Percentiles rank a stretch among this genome's conserved stretches.
phyloP scores from a whole-genome alignment of 1,284 basidiomycete genomes.

The Inonotus obliquus region DNA sequence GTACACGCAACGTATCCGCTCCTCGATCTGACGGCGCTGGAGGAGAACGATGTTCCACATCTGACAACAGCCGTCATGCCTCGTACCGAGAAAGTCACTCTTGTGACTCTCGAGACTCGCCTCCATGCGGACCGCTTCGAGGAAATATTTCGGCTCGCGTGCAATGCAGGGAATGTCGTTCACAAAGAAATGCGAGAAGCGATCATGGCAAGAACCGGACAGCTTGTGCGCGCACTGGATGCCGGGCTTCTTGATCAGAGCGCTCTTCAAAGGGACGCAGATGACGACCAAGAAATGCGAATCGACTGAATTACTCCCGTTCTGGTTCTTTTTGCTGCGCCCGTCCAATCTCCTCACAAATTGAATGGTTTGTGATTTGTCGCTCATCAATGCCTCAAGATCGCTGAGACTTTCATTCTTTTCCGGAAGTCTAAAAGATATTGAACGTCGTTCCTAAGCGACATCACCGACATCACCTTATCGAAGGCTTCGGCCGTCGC shows the following conservation, averaged over 20 bases:
- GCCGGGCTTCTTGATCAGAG: slow-evolving; percentile 10
- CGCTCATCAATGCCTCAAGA: background rate
- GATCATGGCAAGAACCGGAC: slow-evolving; percentile 60
- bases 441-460: slow-evolving; percentile 13
- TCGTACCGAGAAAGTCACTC: slow-evolving; percentile 74
- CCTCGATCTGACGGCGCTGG: slow-evolving; percentile 82
- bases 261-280: slow-evolving; percentile 7
- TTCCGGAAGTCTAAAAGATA: background rate
- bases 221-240: slow-evolving; percentile 49
- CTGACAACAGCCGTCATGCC: slow-evolving; percentile 89
- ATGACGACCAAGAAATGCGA: slow-evolving; percentile 17
- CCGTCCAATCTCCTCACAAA: background rate
- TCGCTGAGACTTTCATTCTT: background rate
- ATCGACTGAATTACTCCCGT: slow-evolving; percentile 6
- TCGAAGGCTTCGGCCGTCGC: background rate
- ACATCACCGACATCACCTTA: slow-evolving; percentile 16
- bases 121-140: slow-evolving; percentile 90
- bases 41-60: slow-evolving; percentile 88
- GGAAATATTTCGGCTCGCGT: slow-evolving; percentile 78
- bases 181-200: slow-evolving; percentile 82
- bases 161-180: slow-evolving; percentile 74
- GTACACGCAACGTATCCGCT: slow-evolving; percentile 75
- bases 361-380: background rate
- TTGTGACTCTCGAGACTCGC: slow-evolving; percentile 93
- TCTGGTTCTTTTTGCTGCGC: background rate